Evolutionary conservation across 1,284 basidiomycete species (phyloP).

Genomic region (Chalciporus sp.): DNA sequence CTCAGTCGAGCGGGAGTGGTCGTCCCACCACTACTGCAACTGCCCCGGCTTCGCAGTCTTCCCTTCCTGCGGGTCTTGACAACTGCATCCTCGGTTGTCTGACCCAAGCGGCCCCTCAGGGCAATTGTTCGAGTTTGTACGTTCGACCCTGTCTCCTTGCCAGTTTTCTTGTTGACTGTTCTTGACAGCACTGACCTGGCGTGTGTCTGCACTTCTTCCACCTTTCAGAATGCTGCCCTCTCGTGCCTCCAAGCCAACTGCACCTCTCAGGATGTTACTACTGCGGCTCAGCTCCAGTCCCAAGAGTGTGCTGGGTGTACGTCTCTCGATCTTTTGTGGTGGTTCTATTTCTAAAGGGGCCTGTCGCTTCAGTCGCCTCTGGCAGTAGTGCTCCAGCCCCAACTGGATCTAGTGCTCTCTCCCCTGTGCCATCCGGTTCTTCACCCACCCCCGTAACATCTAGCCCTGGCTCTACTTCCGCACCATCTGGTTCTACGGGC

Average conservation of each 20-base stretch:
- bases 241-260: constrained; percentile 22
- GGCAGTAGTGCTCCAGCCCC: not conserved
- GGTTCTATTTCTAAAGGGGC: too few relatives aligned
- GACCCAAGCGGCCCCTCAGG: not conserved
- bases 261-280: not conserved
- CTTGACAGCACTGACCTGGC: constrained; percentile 20
- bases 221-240: constrained; percentile 21
- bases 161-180: too few relatives aligned
- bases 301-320: constrained; percentile 17
- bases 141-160: not conserved
- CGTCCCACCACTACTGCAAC: not conserved
- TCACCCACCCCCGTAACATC: too few relatives aligned
- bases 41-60: not conserved
- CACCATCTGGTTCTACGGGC: not conserved
- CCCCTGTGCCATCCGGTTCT: too few relatives aligned
- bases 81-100: constrained; percentile 14
- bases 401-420: too few relatives aligned
- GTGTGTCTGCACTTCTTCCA: constrained; percentile 25
- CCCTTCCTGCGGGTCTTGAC: constrained; percentile 2
- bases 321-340: not conserved
- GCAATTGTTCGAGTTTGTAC: constrained; percentile 18
- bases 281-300: constrained; percentile 11
- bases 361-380: too few relatives aligned
- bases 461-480: not conserved
- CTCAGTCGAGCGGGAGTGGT: constrained; percentile 7